These are phyloP conservation scores for Eucalyptus regnans DNA, from an alignment of 345 rosid species.

Conservation along the genomic window DNA sequence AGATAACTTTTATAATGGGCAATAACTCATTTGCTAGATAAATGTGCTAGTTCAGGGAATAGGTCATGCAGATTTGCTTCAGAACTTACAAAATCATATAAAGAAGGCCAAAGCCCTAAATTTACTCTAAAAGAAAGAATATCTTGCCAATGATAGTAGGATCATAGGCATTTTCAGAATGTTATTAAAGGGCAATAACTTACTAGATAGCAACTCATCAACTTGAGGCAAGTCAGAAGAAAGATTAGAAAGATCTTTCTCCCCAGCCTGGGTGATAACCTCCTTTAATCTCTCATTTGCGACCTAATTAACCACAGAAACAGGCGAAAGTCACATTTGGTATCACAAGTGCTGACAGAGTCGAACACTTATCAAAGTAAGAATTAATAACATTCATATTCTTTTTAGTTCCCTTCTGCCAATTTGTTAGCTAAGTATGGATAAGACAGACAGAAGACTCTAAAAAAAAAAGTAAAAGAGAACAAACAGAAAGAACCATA, in stretches of 20 bases:
- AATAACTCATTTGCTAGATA: neutral
- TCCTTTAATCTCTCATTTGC: conserved; percentile 68
- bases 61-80: neutral
- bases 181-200: conserved; percentile 1
- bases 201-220: conserved; percentile 49
- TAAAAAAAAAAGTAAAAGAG: neutral
- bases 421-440: neutral
- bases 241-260: conserved; percentile 40
- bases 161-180: neutral
- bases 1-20: neutral
- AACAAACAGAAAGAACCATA: neutral
- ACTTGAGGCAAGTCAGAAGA: conserved; percentile 51
- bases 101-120: neutral
- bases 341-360: neutral
- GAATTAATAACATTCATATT: neutral
- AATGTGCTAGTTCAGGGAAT: neutral
- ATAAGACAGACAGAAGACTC: neutral
- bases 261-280: conserved; percentile 68
- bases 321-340: neutral
- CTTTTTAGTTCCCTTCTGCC: neutral
- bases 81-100: neutral
- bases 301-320: conserved; percentile 29
- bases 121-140: neutral
- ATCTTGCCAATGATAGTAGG: neutral
- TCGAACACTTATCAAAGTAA: neutral